Percentiles rank a stretch among this genome's conserved stretches.
These are phyloP conservation scores for Thelonectria rubi DNA, from an alignment of 2,329 filamentous ascomycete species.

Conservation along the genomic window DNA sequence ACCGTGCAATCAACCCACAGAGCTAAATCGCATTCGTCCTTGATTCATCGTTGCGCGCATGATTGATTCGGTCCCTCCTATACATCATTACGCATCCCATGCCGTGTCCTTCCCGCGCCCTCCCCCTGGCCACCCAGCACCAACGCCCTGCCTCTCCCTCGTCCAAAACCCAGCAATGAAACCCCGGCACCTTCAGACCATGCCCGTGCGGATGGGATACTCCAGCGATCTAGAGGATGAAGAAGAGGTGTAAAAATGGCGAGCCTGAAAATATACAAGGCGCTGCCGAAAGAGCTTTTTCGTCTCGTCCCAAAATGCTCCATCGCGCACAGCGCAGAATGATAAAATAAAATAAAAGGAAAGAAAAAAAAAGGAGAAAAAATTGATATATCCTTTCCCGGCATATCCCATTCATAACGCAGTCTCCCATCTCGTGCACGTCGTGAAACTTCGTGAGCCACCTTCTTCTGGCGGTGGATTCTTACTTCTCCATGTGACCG, in stretches of 20 bases:
- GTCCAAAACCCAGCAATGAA: too few relatives aligned
- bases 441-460: constrained; percentile 20
- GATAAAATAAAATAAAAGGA: background rate
- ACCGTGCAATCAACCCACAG: too few relatives aligned
- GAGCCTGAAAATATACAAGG: background rate
- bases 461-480: background rate
- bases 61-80: too few relatives aligned
- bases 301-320: background rate
- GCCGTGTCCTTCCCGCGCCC: too few relatives aligned
- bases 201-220: too few relatives aligned
- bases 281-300: background rate
- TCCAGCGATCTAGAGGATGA: background rate
- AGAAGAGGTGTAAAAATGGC: background rate
- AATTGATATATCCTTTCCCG: constrained; percentile 1
- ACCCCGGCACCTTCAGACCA: too few relatives aligned
- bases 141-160: too few relatives aligned
- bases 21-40: too few relatives aligned
- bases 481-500: constrained; percentile 67
- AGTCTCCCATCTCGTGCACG: constrained; percentile 9
- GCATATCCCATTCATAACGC: constrained; percentile 14
- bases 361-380: background rate
- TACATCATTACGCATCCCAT: too few relatives aligned
- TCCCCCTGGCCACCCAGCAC: too few relatives aligned
- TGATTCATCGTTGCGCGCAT: too few relatives aligned
- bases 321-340: background rate